Evolutionary conservation across 2,329 filamentous ascomycete species (phyloP).

Genomic region (Canariomyces notabilis): DNA sequence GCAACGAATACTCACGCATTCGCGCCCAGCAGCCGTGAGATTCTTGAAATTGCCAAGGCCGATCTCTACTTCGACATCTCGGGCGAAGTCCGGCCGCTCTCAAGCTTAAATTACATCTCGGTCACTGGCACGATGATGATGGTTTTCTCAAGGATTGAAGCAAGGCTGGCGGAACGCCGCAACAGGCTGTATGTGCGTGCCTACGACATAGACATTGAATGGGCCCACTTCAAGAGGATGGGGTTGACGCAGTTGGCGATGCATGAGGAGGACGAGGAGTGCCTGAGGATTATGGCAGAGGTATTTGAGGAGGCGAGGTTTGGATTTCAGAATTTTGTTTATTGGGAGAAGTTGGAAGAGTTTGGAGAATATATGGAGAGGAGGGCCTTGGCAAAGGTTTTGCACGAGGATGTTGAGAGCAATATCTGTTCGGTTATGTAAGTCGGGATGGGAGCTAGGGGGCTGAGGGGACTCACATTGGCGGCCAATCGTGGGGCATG

Average conservation of each 20-base stretch:
- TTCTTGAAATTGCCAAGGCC: slow-evolving; percentile 23
- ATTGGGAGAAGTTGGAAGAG: no score
- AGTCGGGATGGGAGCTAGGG: no score
- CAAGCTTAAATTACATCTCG: slow-evolving; percentile 33
- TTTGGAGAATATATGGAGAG: no score
- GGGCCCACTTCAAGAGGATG: neutral
- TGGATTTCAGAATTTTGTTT: no score
- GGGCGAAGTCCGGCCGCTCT: slow-evolving; percentile 26
- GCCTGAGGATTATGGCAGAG: neutral
- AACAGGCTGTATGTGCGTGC: slow-evolving; percentile 29
- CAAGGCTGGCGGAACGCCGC: slow-evolving; percentile 21
- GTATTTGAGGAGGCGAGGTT: no score
- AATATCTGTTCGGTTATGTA: no score
- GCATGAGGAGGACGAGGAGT: neutral
- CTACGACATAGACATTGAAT: slow-evolving; percentile 23
- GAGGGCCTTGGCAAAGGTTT: no score
- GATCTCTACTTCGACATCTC: slow-evolving; percentile 30
- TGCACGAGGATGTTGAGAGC: no score
- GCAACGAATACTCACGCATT: no score
- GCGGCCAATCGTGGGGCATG: no score
- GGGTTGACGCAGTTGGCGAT: neutral
- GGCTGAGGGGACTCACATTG: no score
- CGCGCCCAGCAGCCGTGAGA: slow-evolving; percentile 10
- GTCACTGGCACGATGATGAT: slow-evolving; percentile 24
- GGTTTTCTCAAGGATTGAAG: slow-evolving; percentile 28